These are phyloP conservation scores for Leishmania guyanensis DNA, from an alignment of 208 protist genomes.

Conservation along the genomic window DNA sequence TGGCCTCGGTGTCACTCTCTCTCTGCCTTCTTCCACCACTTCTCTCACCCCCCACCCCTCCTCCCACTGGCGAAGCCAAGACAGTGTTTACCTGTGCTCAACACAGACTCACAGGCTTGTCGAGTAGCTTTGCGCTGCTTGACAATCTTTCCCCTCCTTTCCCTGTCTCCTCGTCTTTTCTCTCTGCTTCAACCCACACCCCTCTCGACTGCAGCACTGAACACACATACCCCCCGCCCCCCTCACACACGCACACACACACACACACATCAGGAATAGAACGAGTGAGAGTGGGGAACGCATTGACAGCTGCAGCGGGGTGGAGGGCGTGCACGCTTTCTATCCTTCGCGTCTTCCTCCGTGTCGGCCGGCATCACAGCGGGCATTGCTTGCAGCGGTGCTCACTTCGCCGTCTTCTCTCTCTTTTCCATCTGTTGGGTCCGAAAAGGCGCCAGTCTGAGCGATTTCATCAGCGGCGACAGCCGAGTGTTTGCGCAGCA, in stretches of 20 bases:
- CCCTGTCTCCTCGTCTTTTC: neutral
- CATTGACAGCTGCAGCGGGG: too few species aligned
- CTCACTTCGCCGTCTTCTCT: too few species aligned
- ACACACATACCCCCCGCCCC: neutral
- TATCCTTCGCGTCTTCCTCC: neutral
- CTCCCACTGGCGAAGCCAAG: neutral
- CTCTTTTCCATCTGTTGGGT: too few species aligned
- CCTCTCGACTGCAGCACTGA: neutral
- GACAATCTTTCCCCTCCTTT: neutral
- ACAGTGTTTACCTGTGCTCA: too few species aligned
- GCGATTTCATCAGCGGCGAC: too few species aligned
- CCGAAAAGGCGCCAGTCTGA: too few species aligned
- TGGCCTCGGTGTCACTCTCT: neutral
- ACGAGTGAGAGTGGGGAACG: too few species aligned
- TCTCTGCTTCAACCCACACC: neutral
- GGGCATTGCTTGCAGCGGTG: neutral
- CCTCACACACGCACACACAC: too few species aligned
- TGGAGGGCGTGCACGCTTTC: neutral
- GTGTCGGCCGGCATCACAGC: too few species aligned
- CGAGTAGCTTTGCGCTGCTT: neutral
- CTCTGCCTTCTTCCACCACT: neutral
- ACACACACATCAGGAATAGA: too few species aligned
- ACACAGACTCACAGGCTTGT: neutral
- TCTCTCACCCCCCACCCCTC: neutral
- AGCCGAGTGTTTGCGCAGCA: neutral